These are phyloP conservation scores for Boletus rubescentipes DNA, from an alignment of 768 basidiomycete genomes.

Conservation along the genomic window DNA sequence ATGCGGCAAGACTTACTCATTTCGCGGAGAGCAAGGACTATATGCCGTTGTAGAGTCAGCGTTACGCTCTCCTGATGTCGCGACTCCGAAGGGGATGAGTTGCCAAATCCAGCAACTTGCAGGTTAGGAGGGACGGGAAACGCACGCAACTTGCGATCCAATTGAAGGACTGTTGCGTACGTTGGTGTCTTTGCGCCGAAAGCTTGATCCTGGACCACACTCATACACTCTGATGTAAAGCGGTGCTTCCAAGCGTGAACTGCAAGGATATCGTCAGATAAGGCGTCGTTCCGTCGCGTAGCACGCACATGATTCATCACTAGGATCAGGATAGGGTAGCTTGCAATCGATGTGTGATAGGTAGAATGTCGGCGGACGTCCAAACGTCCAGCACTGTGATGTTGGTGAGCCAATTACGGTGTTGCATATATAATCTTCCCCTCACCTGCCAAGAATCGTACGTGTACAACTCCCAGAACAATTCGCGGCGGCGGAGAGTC, in stretches of 20 bases:
- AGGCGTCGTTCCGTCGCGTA: not conserved
- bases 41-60: slow-evolving; percentile 62
- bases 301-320: slow-evolving; percentile 60
- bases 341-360: slow-evolving; percentile 66
- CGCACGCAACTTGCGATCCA: slow-evolving; percentile 64
- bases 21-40: slow-evolving; percentile 66
- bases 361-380: slow-evolving; percentile 68
- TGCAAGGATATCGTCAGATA: slow-evolving; percentile 22
- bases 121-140: slow-evolving; percentile 65
- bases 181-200: slow-evolving; percentile 69
- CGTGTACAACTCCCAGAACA: slow-evolving; percentile 61
- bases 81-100: slow-evolving; percentile 43
- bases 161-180: slow-evolving; percentile 63
- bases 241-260: slow-evolving; percentile 72
- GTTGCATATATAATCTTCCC: not conserved
- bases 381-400: slow-evolving; percentile 66
- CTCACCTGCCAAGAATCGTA: slow-evolving; percentile 37
- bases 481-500: slow-evolving; percentile 59
- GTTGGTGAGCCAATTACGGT: slow-evolving; percentile 24
- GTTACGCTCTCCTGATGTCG: slow-evolving; percentile 35
- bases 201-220: slow-evolving; percentile 66
- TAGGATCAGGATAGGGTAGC: slow-evolving; percentile 49
- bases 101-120: slow-evolving; percentile 69
- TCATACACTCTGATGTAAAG: slow-evolving; percentile 68
- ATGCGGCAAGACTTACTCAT: slow-evolving; percentile 52